Evolutionary conservation across 371 early-diverging fungal genomes (phyloP).

Genomic region (Mortierella sp.): DNA sequence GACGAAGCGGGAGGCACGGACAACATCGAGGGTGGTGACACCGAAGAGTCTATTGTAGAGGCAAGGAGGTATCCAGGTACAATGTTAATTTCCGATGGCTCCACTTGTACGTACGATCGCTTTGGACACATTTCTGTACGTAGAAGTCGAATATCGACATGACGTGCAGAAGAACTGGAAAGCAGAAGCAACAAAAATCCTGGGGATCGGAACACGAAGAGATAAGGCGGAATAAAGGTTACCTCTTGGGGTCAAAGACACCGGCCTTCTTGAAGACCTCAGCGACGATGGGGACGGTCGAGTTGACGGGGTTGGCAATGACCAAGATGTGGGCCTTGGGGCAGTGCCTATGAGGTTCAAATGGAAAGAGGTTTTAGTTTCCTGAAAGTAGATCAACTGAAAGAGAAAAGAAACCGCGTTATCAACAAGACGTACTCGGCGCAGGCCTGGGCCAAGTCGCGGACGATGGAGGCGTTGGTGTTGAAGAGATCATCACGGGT

Average conservation of each 20-base stretch:
- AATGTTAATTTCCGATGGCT: no score
- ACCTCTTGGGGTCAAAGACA: conserved; percentile 93
- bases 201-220: conserved; percentile 1
- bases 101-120: not conserved
- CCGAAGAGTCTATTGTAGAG: conserved; percentile 85
- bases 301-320: conserved; percentile 99
- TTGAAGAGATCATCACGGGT: conserved; percentile 99
- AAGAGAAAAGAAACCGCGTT: not conserved
- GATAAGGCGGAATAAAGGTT: conserved; percentile 6
- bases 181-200: not conserved
- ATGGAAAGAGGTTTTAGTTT: not conserved
- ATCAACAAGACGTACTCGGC: conserved; percentile 59
- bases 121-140: not conserved
- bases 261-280: conserved; percentile 96
- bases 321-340: conserved; percentile 97
- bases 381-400: not conserved
- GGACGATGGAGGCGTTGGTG: conserved; percentile 97
- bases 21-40: conserved; percentile 98
- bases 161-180: not conserved
- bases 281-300: conserved; percentile 98
- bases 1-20: conserved; percentile 98
- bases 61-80: not conserved
- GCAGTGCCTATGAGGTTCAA: conserved; percentile 73
- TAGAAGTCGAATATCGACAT: not conserved
- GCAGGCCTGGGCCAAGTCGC: conserved; percentile 84